Evolutionary conservation across 2,329 filamentous ascomycete genomes (phyloP).

Genomic region (Penicillium sp.): DNA sequence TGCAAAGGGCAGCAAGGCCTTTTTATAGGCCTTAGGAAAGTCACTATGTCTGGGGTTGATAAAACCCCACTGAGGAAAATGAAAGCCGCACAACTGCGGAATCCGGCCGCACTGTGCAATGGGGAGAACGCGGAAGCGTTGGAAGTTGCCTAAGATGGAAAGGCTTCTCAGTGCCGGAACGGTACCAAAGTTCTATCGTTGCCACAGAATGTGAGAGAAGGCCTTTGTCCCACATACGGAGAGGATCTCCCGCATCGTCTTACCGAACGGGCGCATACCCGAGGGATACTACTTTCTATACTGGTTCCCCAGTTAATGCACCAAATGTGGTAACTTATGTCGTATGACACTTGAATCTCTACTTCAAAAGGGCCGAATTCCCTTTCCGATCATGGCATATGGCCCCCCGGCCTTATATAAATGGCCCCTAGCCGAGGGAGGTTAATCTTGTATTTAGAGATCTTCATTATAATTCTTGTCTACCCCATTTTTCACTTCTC

Average conservation of each 20-base stretch:
- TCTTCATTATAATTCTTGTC: background rate
- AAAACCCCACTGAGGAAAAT: background rate
- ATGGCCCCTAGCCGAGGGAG: background rate
- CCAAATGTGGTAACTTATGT: background rate
- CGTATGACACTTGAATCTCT: background rate
- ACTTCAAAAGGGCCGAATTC: background rate
- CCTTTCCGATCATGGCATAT: background rate
- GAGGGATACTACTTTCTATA: constrained; percentile 1
- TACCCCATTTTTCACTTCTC: too few relatives aligned
- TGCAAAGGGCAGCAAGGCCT: background rate
- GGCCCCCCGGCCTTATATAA: background rate
- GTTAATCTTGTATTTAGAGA: background rate
- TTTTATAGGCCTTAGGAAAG: background rate
- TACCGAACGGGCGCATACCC: constrained; percentile 10
- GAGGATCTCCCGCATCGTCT: constrained; percentile 11
- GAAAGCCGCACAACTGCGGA: constrained; percentile 5
- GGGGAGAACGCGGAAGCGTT: background rate
- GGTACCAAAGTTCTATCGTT: background rate
- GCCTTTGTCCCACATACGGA: background rate
- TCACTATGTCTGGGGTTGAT: background rate
- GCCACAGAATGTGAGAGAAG: background rate
- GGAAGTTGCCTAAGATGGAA: background rate
- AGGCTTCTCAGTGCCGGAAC: background rate
- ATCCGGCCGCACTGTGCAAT: background rate
- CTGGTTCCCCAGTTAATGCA: background rate